A percentile compares a stretch with the other conserved stretches of the same genome.
Evolutionary conservation across 176 grass and related monocot species (phyloP).

Genomic region (Echinochloa phyllopogon): DNA sequence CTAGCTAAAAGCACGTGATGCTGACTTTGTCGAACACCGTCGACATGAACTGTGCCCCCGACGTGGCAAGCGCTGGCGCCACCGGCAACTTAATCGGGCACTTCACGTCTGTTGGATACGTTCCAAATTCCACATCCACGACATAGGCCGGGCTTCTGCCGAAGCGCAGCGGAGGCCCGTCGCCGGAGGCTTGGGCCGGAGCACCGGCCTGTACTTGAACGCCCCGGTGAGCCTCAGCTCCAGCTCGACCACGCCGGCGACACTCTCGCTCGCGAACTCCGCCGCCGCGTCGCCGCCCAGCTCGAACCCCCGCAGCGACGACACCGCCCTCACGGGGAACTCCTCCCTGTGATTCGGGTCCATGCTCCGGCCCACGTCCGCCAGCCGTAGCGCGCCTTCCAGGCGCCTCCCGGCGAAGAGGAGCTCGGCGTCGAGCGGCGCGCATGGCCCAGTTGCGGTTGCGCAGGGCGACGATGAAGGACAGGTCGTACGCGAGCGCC

Average conservation of each 20-base stretch:
- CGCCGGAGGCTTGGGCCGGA: no score
- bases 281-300: background rate
- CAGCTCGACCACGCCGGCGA: conserved; percentile 22
- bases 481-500: conserved; percentile 40
- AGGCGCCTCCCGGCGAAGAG: conserved; percentile 12
- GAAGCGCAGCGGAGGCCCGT: no score
- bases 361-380: background rate
- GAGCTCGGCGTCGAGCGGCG: conserved; percentile 37
- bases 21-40: background rate
- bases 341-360: background rate
- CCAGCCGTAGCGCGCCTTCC: background rate
- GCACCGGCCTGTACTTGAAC: conserved; percentile 29
- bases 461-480: conserved; percentile 26
- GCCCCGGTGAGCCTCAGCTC: conserved; percentile 33
- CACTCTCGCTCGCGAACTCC: conserved; percentile 34
- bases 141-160: no score
- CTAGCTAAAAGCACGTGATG: background rate
- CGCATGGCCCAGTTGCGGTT: conserved; percentile 46
- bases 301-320: background rate
- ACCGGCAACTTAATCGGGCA: conserved; percentile 7
- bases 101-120: no score
- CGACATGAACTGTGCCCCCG: background rate
- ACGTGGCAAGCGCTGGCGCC: background rate
- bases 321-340: background rate
- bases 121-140: no score